Evolutionary conservation across 768 basidiomycete genomes (phyloP).

Genomic region (Dioszegia hungarica): DNA sequence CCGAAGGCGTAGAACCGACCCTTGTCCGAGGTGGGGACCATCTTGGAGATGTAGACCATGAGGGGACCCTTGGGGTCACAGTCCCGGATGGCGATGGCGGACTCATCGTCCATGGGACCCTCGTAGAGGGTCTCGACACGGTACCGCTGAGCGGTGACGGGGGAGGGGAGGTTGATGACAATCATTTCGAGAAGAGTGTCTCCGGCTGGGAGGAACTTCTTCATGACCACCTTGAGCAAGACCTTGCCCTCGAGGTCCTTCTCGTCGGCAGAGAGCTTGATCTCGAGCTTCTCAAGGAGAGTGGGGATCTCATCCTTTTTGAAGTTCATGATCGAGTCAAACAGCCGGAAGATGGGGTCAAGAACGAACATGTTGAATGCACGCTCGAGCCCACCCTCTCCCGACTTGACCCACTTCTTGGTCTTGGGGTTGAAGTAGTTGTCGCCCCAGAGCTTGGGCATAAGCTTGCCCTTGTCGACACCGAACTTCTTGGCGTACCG

Average conservation of each 20-base stretch:
- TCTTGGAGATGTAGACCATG: conserved; percentile 98
- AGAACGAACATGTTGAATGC: conserved; percentile 97
- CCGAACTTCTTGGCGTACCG: conserved; percentile 98
- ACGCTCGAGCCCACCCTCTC: conserved; percentile 82
- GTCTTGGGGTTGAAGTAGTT: conserved; percentile 98
- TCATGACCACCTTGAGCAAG: conserved; percentile 96
- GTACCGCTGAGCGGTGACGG: conserved; percentile 92
- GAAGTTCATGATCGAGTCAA: conserved; percentile 98
- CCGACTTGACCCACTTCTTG: conserved; percentile 89
- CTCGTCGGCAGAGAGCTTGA: conserved; percentile 82
- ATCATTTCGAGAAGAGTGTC: conserved; percentile 99
- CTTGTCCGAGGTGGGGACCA: conserved; percentile 99
- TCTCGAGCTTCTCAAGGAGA: conserved; percentile 94
- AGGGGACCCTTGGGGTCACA: conserved; percentile 95
- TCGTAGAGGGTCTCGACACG: conserved; percentile 99
- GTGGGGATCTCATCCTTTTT: conserved; percentile 79
- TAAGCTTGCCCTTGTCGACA: conserved; percentile 98
- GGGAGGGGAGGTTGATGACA: conserved; percentile 97
- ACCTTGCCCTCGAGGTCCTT: conserved; percentile 90
- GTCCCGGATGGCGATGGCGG: conserved; percentile 95
- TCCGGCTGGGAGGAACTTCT: conserved; percentile 98
- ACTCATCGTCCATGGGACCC: conserved; percentile 99
- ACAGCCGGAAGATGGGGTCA: conserved; percentile 98
- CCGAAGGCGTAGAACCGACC: conserved; percentile 99
- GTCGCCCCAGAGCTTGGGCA: conserved; percentile 96